Percentiles rank a stretch among this genome's conserved stretches.
These are phyloP conservation scores for Ajuga reptans DNA, from an alignment of 305 asterid genomes.

Conservation along the genomic window DNA sequence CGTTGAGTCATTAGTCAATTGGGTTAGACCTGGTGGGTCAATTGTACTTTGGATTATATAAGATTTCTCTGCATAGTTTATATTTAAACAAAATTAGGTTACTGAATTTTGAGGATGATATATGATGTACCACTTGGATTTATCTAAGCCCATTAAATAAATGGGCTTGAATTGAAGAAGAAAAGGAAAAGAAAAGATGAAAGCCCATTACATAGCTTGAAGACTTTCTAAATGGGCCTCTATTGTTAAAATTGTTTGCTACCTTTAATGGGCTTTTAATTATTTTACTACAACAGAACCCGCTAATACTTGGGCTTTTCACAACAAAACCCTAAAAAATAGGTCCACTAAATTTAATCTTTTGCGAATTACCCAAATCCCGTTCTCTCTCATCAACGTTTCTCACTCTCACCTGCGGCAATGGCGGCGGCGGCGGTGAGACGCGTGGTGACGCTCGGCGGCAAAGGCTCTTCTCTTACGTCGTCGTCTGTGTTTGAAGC, in stretches of 20 bases:
- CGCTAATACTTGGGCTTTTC: background rate
- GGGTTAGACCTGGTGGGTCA: too few relatives aligned
- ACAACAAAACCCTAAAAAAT: background rate
- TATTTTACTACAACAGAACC: background rate
- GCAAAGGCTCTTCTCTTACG: slow-evolving; percentile 53
- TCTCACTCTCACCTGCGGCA: slow-evolving; percentile 11
- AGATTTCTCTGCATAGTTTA: too few relatives aligned
- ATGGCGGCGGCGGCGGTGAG: slow-evolving; percentile 45
- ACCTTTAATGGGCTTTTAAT: background rate
- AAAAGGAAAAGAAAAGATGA: too few relatives aligned
- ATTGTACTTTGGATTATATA: too few relatives aligned
- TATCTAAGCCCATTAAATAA: too few relatives aligned
- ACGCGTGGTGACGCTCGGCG: slow-evolving; percentile 49
- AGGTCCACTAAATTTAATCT: background rate
- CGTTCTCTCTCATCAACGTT: background rate
- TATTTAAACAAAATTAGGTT: too few relatives aligned
- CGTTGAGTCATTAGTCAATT: too few relatives aligned
- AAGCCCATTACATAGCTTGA: too few relatives aligned
- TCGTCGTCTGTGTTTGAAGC: slow-evolving; percentile 47
- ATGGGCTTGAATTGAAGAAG: too few relatives aligned
- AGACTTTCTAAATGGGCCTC: background rate
- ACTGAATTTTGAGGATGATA: too few relatives aligned
- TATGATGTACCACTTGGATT: too few relatives aligned
- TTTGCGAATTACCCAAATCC: background rate
- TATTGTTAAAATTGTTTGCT: background rate